Base-by-base conservation (phyloP, 805 yeast species). In the Metschnikowia similis region DNA sequence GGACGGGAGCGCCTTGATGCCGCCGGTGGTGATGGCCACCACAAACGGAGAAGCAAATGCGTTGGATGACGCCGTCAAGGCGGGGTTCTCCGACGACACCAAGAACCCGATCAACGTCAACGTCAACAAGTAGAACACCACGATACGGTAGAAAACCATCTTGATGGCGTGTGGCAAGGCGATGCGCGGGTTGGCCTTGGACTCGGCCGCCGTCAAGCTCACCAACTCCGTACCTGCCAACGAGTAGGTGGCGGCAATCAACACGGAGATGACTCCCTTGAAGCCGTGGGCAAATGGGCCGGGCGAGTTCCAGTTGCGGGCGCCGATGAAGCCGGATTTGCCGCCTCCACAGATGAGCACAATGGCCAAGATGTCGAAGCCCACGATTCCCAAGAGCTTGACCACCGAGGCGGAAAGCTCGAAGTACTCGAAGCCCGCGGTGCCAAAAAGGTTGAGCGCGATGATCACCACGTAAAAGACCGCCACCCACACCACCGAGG, bases 141-240 rank as follows among this genome's bases (percentile, higher is more conserved):
- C 42, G 50, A 72, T 71, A 55, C 77, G 62, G 67, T 72, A 72
- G 53, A 71, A 69, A 11, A 72, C 76, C 60, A 70, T 70, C 52
- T 72, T 72, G 53, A 72, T 72, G 50, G 77, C 76, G 50, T 64
- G 62, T 8, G 76, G 76, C 48, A 72, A 59, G 11, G 68, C 67
- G 27, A 63, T 63, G 48, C 76, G 61, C 6, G 77, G 75, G 56
- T 71, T 62, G 56, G 47, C 62, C 64, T 57, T 62, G 30, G 64
- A 59, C 56, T 71, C 76, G 6, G 69, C 61, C 2, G 72, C 68
- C 4, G 76, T 70, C 50, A 71, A 62, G 7, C 74, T 72, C 38
- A 71, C 68, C 48, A 71, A 63, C 54, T 71, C 76, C 6, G 76
- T 71, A 1, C 76, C 76, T 8, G 76, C 75, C 52, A 71, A 64